These are phyloP conservation scores for Wilcoxina mikolae DNA, from an alignment of 495 filamentous ascomycete species.

Conservation along the genomic window DNA sequence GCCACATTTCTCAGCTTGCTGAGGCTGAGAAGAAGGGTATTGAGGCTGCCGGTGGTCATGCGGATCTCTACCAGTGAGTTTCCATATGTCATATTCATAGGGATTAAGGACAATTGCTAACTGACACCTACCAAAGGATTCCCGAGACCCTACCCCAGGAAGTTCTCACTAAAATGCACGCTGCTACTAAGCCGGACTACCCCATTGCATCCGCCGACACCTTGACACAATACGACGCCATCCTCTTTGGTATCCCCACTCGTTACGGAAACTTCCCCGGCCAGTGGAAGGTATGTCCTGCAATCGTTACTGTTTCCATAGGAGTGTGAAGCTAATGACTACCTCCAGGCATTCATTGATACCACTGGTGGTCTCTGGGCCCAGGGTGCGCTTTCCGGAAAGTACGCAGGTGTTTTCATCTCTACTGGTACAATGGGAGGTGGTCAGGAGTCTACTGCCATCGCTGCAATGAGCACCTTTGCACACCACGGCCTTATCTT, in stretches of 20 bases:
- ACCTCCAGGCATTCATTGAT: conserved; percentile 21
- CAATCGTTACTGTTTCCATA: conserved; percentile 47
- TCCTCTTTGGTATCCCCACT: conserved; percentile 95
- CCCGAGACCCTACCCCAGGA: conserved; percentile 75
- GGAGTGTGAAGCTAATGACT: conserved; percentile 25
- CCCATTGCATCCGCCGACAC: conserved; percentile 44
- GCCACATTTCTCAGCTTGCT: conserved; percentile 73
- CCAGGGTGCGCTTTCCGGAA: conserved; percentile 39
- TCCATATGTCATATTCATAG: not conserved
- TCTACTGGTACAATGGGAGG: conserved; percentile 68
- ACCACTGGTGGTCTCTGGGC: conserved; percentile 51
- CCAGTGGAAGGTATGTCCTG: conserved; percentile 58
- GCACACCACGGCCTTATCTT: conserved; percentile 91
- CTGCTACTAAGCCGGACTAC: conserved; percentile 58
- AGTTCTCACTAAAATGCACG: conserved; percentile 76
- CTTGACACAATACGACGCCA: conserved; percentile 70
- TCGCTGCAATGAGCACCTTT: conserved; percentile 74
- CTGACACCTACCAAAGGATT: conserved; percentile 37
- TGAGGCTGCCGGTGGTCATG: conserved; percentile 67
- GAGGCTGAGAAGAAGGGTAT: conserved; percentile 84
- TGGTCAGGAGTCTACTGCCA: conserved; percentile 80
- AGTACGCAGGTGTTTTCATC: conserved; percentile 86
- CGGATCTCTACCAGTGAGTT: conserved; percentile 65
- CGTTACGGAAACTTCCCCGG: conserved; percentile 96
- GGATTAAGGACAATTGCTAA: conserved; percentile 9